Base-by-base conservation (phyloP, 1,139 yeast species). In the Sugiyamaella novakii region DNA sequence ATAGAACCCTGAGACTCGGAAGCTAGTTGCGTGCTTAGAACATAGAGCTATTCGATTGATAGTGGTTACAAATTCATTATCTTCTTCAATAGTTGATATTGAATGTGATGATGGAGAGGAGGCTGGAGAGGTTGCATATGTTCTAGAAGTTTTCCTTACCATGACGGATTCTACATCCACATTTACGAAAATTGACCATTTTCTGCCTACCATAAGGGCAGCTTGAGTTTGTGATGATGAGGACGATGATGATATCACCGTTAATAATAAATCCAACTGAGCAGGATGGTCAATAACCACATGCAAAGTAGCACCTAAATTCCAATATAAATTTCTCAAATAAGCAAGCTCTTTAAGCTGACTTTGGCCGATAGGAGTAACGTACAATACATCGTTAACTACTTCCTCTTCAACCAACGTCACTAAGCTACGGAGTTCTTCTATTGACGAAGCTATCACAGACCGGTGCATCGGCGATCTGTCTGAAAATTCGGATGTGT, bases 371-470 rank as follows among this genome's bases (percentile, higher is more conserved):
- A 81, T 78, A 1, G 94, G 94, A 46, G 85, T 70, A 38, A 88
- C 80, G 64, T 76, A 84, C 42, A 80, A 70, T 7, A 84, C 71
- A 61, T 84, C 91, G 3, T 63, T 69, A 37, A 85, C 72, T 25
- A 70, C 59, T 0, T 78, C 77, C 28, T 72, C 66, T 15, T 71
- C 71, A 0, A 65, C 63, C 28, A 78, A 38, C 8, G 76, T 68
- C 1, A 78, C 71, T 31, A 82, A 57, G 3, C 76, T 72, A 73
- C 82, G 77, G 0, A 84, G 84, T 64, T 85, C 94, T 43, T 71
- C 72, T 43, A 84, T 59, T 1, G 92, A 84, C 0, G 89, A 83
- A 0, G 84, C 87, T 15, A 85, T 79, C 19, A 84, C 73, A 35
- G 25, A 5, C n/a, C 74, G 69, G 11, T 33, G 36, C 7, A 6